Conservation (phyloP, 768 basidiomycete genomes). For the Rhizopogon salebrosus region DNA sequence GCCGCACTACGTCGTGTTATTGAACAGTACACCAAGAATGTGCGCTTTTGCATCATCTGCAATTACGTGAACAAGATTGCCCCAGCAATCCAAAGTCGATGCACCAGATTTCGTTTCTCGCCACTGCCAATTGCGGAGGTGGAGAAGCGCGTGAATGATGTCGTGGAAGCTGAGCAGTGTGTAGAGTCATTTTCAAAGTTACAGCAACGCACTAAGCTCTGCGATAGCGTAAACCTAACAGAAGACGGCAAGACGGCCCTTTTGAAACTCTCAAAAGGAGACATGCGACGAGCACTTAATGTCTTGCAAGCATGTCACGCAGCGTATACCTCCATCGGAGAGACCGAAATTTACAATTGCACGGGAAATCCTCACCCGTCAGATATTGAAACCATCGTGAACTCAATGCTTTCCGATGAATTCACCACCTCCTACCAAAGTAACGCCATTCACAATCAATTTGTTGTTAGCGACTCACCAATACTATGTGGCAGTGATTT, state of each 20-base stretch:
- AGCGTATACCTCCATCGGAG: constrained; percentile 84
- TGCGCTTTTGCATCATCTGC: constrained; percentile 99
- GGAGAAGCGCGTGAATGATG: constrained; percentile 70
- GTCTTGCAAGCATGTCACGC: constrained; percentile 98
- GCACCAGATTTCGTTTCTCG: constrained; percentile 95
- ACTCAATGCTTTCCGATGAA: constrained; percentile 93
- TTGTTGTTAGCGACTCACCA: not conserved
- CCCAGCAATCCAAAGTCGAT: constrained; percentile 97
- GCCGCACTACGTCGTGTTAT: constrained; percentile 95
- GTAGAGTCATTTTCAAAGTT: constrained; percentile 18
- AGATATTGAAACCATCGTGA: constrained; percentile 90
- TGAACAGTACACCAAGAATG: constrained; percentile 98
- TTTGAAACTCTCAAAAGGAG: constrained; percentile 91
- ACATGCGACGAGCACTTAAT: constrained; percentile 96
- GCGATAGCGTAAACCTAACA: constrained; percentile 73
- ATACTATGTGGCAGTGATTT: constrained; percentile 58
- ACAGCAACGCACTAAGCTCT: constrained; percentile 1
- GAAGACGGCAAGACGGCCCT: constrained; percentile 84
- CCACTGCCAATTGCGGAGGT: constrained; percentile 85
- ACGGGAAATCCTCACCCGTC: constrained; percentile 95
- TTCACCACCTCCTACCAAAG: constrained; percentile 89
- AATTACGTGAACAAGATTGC: constrained; percentile 99
- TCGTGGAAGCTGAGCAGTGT: constrained; percentile 83
- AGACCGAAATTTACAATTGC: constrained; percentile 92
- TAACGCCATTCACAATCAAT: constrained; percentile 28